Evolutionary conservation across 768 basidiomycete genomes (phyloP), one percentile per base, ranked within the genome.

Genomic region (Podaxis sp.): DNA sequence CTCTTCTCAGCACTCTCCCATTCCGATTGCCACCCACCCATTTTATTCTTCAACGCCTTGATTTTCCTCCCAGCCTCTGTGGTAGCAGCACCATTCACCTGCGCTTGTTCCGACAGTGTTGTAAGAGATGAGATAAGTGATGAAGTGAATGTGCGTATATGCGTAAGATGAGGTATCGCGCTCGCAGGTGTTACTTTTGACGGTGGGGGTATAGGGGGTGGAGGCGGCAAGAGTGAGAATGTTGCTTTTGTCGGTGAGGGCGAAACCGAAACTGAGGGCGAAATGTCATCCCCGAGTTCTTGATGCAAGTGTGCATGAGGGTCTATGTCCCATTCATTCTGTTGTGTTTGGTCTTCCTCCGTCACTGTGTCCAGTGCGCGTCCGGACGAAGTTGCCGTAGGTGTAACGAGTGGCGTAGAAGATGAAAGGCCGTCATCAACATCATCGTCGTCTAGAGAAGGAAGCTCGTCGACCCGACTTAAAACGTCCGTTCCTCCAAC

Each of bases 1-100:
- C 93, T 94, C 51, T 85, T 82, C 71, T 94, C 93, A 43, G 91
- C 93, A 65, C 87, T 90, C 66, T 94, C 93, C 82, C 88, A 92
- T 59, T 94, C 93, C 36, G 83, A 80, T 59, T 87, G 82, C 88
- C 90, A 91, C 22, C 85, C 89, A 5, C 87, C 88, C 33, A 94
- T 74, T 66, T 89, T 90, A 68, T 94, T 93, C 77, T 91, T 92
- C 64, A 94, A 75, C 13, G 90, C 90, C 54, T 93, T 88, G 46
- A 96, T 87, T 74, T 91, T 93, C 41, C 93, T 83, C 51, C 91
- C 92, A 0, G 93, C 89, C 61, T 96, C 93, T 1, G 92, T 87
- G 9, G 91, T 89, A 3, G 88, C 89, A 1, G 90, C 94, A 9
- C 88, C 86, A 68, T 93, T 93, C 55, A 94, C 91, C 71, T 96